phyloP scores from a whole-genome alignment of 2,329 filamentous ascomycete genomes.

The Sporothrix variecibatus region DNA sequence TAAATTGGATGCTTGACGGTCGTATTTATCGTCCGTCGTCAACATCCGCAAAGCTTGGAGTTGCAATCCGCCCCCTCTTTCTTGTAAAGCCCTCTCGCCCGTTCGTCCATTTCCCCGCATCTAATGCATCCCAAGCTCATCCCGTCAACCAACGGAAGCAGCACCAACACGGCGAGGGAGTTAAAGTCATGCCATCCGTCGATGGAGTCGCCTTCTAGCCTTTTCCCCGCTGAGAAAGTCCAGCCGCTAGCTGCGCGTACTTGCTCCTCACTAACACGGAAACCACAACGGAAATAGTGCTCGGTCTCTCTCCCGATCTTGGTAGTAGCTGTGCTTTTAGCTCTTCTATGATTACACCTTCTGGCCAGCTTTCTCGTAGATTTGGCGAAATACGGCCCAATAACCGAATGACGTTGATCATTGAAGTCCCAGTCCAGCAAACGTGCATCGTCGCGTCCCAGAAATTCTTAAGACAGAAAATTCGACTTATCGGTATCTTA shows the following conservation, averaged over 20 bases:
- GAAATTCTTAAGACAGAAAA: too few species aligned
- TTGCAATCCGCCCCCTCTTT: background rate
- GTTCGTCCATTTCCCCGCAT: conserved; percentile 14
- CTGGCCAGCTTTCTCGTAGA: too few species aligned
- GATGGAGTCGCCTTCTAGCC: background rate
- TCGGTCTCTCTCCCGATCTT: background rate
- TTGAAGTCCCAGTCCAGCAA: too few species aligned
- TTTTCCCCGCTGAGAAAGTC: background rate
- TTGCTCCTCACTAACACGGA: background rate
- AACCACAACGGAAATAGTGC: background rate
- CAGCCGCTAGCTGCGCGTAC: background rate
- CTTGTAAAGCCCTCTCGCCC: background rate
- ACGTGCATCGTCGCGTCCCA: too few species aligned
- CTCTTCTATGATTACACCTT: too few species aligned
- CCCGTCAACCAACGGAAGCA: background rate
- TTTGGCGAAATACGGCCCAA: too few species aligned
- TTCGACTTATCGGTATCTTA: too few species aligned
- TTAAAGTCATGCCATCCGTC: background rate
- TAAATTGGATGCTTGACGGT: background rate
- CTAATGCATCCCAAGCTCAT: background rate
- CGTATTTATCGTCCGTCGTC: conserved; percentile 2
- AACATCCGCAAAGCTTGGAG: background rate
- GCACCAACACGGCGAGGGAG: background rate
- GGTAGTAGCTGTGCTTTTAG: background rate
- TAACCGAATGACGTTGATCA: too few species aligned